Evolutionary conservation across 75 land plant genomes (phyloP).

Genomic region (Gnetum montanum): DNA sequence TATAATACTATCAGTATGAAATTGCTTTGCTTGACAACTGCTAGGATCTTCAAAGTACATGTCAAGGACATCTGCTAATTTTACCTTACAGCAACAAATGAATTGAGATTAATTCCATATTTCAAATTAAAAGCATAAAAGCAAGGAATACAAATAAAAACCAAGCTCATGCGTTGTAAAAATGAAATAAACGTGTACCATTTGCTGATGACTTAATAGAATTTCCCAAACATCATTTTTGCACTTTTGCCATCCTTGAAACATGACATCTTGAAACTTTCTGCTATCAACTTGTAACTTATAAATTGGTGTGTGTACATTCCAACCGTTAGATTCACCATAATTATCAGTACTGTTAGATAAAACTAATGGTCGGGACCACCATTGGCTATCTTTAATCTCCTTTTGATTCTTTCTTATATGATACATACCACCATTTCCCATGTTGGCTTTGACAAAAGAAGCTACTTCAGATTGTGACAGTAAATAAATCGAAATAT

Average conservation of each 20-base stretch:
- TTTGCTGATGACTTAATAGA: constrained; percentile 63
- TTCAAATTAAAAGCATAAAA: neutral
- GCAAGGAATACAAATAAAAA: neutral
- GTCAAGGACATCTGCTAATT: constrained; percentile 61
- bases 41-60: constrained; percentile 65
- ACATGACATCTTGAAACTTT: constrained; percentile 23
- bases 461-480: constrained; percentile 36
- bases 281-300: constrained; percentile 38
- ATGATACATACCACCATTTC: constrained; percentile 11
- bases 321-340: constrained; percentile 33
- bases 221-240: constrained; percentile 47
- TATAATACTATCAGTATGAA: constrained; percentile 16
- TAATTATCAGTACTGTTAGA: constrained; percentile 25
- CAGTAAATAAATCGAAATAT: constrained; percentile 27
- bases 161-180: neutral
- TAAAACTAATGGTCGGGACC: constrained; percentile 17
- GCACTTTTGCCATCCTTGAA: constrained; percentile 52
- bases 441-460: constrained; percentile 31
- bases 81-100: constrained; percentile 36
- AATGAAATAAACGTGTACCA: constrained; percentile 34
- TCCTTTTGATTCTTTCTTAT: neutral
- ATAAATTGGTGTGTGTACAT: constrained; percentile 62
- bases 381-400: constrained; percentile 28
- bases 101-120: neutral
- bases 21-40: constrained; percentile 48